Base-by-base conservation (phyloP, 2,329 filamentous ascomycete species). In the Xylariales sp. region DNA sequence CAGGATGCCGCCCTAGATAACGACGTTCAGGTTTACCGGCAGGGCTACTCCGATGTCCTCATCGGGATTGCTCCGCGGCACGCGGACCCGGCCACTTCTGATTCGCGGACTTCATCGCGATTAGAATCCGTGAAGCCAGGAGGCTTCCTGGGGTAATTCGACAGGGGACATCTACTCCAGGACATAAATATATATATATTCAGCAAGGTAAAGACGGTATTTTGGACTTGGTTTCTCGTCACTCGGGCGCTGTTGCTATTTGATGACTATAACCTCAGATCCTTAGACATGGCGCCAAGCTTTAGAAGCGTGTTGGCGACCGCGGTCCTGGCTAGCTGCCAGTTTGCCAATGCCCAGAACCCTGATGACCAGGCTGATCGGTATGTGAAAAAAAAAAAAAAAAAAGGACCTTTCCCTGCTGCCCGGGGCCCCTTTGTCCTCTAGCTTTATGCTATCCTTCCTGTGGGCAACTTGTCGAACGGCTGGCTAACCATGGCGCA, bases 361-460 rank as follows among this genome's bases (percentile, higher is more conserved):
- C 67, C 69, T 3, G 69, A 71, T 64, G 52, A 53, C 3, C 53
- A 52, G 8, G 54, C 66, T 28, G 74, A 75, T 30, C 62, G 68
- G 68, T 70, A 70, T 39, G 68, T 68, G 28, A 34, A 2, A 39
- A n/a, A n/a, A n/a, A n/a, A n/a, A n/a, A n/a, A n/a, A n/a, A n/a
- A n/a, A n/a, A 43, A 32, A 3, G 10, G 16, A 1, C 50, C n/a
- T 41, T 48, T 41, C 23, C 18, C 28, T 43, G 9, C n/a, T 64
- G 9, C 2, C 23, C 16, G 16, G 32, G 23, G 23, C 23, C 23
- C 2, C 2, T 23, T 57, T n/a, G 36, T 39, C 8, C 1, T 30
- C 28, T 30, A 14, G 39, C 14, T 12, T 41, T 41, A 12, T 3
- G 5, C 1, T 45, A 23, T 9, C 23, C 3, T 28, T 28, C 8